Percentiles rank a stretch among this genome's conserved stretches.
These are phyloP conservation scores for Spencermartinsiella ligniputridi DNA, from an alignment of 1,139 yeast species.

Conservation along the genomic window DNA sequence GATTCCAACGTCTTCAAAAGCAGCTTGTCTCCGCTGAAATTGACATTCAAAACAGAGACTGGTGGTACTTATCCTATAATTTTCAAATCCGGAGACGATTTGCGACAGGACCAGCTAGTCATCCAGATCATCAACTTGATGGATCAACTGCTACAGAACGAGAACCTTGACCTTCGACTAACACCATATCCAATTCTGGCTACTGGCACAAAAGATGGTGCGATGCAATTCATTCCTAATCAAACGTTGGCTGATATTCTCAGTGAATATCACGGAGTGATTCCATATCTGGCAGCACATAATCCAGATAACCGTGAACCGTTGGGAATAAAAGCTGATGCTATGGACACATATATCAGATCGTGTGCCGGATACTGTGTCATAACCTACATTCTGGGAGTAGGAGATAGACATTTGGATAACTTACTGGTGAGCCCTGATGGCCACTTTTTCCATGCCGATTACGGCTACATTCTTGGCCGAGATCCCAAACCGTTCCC, in stretches of 20 bases:
- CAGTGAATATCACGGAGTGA: constrained; percentile 63
- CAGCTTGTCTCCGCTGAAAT: constrained; percentile 80
- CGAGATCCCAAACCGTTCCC: constrained; percentile 98
- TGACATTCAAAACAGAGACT: constrained; percentile 62
- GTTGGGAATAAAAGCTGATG: constrained; percentile 66
- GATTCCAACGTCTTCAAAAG: constrained; percentile 87
- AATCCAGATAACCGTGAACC: constrained; percentile 59
- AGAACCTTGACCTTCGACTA: constrained; percentile 79
- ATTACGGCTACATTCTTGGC: constrained; percentile 93
- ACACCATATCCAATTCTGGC: constrained; percentile 91
- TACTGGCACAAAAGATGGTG: constrained; percentile 85
- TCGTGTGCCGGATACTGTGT: constrained; percentile 99
- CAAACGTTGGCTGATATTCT: constrained; percentile 83
- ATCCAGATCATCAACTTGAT: constrained; percentile 86
- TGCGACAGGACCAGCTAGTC: constrained; percentile 93
- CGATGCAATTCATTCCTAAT: constrained; percentile 88
- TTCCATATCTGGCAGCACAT: constrained; percentile 63
- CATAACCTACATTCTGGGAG: constrained; percentile 88
- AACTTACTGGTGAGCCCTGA: constrained; percentile 69
- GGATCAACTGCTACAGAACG: constrained; percentile 85
- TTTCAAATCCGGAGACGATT: constrained; percentile 94
- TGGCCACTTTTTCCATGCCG: constrained; percentile 92
- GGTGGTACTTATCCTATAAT: constrained; percentile 70
- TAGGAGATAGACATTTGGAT: constrained; percentile 95
- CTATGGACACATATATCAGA: constrained; percentile 90